phyloP scores from a whole-genome alignment of 2,329 filamentous ascomycete genomes.

The Colletotrichum viniferum region DNA sequence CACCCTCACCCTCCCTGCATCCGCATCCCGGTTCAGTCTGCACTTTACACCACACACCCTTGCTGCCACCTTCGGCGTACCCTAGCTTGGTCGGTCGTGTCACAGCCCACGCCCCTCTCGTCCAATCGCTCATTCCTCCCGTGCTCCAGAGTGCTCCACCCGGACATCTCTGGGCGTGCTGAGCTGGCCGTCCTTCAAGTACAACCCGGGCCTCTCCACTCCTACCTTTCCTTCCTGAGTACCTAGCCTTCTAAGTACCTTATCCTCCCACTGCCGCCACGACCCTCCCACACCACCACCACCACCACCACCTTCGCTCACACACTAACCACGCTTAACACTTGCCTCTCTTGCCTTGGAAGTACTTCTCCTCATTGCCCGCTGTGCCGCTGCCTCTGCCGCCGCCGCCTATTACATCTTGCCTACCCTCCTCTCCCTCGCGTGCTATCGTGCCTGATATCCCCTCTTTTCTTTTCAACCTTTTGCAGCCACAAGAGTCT shows the following conservation, averaged over 20 bases:
- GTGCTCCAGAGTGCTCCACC: constrained; percentile 20
- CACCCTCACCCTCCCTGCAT: constrained; percentile 18
- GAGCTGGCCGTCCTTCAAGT: constrained; percentile 19
- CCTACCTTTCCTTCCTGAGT: not conserved
- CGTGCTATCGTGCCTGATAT: constrained; percentile 17
- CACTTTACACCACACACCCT: constrained; percentile 17
- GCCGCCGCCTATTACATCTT: constrained; percentile 19
- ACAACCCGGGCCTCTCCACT: constrained; percentile 15
- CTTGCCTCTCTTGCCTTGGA: not conserved
- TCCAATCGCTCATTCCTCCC: constrained; percentile 34
- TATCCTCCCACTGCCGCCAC: constrained; percentile 15
- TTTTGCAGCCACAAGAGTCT: constrained; percentile 11
- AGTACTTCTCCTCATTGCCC: not conserved
- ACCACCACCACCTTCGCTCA: not conserved
- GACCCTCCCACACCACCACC: not conserved
- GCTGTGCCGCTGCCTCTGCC: not conserved
- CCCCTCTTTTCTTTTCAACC: constrained; percentile 21
- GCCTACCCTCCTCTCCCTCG: constrained; percentile 21
- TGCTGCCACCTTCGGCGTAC: constrained; percentile 20
- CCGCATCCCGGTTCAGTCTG: not conserved
- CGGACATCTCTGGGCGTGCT: constrained; percentile 22
- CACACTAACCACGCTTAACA: not conserved
- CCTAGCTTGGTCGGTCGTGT: constrained; percentile 25
- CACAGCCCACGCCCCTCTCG: constrained; percentile 34
- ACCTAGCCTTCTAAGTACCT: not conserved